Conservation (phyloP, 1,139 yeast species). For the Lodderomyces elongisporus region DNA sequence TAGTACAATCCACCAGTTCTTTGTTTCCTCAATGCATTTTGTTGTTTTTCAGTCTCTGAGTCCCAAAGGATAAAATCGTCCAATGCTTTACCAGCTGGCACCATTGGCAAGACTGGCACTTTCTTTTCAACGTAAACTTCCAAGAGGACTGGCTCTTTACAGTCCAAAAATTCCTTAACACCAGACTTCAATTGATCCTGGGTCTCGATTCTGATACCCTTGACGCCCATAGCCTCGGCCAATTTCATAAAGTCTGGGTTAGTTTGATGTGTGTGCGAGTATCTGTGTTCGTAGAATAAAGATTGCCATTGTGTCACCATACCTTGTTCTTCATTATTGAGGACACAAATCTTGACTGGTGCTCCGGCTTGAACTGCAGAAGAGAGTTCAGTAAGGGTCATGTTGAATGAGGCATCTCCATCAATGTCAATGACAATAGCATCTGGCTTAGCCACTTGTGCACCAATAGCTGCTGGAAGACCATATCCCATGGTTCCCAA, state of each 20-base stretch:
- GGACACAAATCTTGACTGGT: slow-evolving; percentile 81
- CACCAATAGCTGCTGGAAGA: slow-evolving; percentile 96
- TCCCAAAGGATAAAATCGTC: slow-evolving; percentile 89
- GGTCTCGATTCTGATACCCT: slow-evolving; percentile 67
- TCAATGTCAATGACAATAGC: slow-evolving; percentile 94
- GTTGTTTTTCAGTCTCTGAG: slow-evolving; percentile 70
- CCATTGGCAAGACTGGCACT: slow-evolving; percentile 98
- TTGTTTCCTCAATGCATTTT: slow-evolving; percentile 56
- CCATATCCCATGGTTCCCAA: slow-evolving; percentile 99
- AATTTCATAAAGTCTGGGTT: slow-evolving; percentile 91
- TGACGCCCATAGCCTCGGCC: slow-evolving; percentile 90
- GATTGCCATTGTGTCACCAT: slow-evolving; percentile 99
- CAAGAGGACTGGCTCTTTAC: slow-evolving; percentile 77
- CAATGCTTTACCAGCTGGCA: slow-evolving; percentile 91
- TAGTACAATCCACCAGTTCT: slow-evolving; percentile 56
- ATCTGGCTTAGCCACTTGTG: slow-evolving; percentile 93
- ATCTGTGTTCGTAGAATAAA: slow-evolving; percentile 91
- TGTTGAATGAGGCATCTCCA: slow-evolving; percentile 97
- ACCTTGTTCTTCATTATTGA: slow-evolving; percentile 98
- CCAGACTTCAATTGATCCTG: slow-evolving; percentile 60
- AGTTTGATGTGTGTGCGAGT: slow-evolving; percentile 91
- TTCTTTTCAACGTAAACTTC: slow-evolving; percentile 92
- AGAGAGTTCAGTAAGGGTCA: slow-evolving; percentile 90
- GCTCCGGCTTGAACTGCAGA: slow-evolving; percentile 93
- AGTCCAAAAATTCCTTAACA: slow-evolving; percentile 68